Evolutionary conservation across 129 eudicot species (phyloP), one percentile per base, ranked within the genome.

Genomic region (Lonicera japonica): DNA sequence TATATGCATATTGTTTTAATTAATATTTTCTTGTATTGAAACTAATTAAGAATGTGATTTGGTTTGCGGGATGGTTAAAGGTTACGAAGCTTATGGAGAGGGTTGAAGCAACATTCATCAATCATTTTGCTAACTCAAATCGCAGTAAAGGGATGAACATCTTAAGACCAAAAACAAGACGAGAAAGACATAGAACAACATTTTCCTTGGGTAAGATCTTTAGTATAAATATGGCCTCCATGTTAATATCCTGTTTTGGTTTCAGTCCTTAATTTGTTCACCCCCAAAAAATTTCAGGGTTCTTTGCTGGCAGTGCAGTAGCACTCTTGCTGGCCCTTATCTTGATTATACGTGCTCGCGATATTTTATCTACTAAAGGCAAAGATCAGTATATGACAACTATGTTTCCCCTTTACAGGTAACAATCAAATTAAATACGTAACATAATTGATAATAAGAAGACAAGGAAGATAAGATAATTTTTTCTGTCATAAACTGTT

Each of bases 341-440:
- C 40, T 54, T 70, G 56, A 67, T 75, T 18, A 48, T 74, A 51
- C 77, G 70, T 3, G 69, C 80, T n/a, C 71, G 73, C 22, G 21
- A 69, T n/a, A 18, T 74, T 23, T 5, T 74, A 39, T 61, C 65
- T 14, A 70, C 60, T 25, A 67, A 61, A 0, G 67, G 72, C 20
- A 55, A 54, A 23, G 40, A 24, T 0, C 17, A 41, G 25, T 73
- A 73, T 62, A 69, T 79, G 84, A 73, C 60, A 52, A 73, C 72
- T 56, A 66, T 79, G 74, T 79, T 79, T 70, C 76, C 73, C 7
- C 84, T 79, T 41, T 74, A 70, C 66, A 79, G 84, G 84, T 75
- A 56, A 22, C 19, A 50, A 60, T 34, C 51, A 61, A 29, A n/a
- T n/a, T n/a, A n/a, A n/a, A 29, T 29, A 1, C 36, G 2, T 29